These are phyloP conservation scores for Suhomyces sp. DNA, from an alignment of 805 yeast genomes.

Conservation along the genomic window DNA sequence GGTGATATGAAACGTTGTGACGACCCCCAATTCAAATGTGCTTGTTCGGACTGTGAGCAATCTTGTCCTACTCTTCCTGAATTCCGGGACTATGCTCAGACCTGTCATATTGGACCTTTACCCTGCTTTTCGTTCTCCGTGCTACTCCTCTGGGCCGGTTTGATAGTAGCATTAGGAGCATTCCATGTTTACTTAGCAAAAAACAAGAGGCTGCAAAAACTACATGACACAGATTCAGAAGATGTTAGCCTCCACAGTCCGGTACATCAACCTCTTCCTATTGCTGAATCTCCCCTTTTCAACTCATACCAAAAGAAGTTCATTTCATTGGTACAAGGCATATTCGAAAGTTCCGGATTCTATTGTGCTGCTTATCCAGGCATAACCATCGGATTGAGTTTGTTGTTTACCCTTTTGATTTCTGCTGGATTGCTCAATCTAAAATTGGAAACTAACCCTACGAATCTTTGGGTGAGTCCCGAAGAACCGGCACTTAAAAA, in stretches of 20 bases:
- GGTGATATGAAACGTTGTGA: slow-evolving; percentile 52
- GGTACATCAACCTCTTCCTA: too few relatives aligned
- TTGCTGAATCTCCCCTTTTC: too few relatives aligned
- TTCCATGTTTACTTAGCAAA: slow-evolving; percentile 31
- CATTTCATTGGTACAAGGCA: slow-evolving; percentile 17
- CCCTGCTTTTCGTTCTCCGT: slow-evolving; percentile 76
- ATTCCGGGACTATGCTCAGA: slow-evolving; percentile 32
- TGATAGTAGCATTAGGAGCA: slow-evolving; percentile 43
- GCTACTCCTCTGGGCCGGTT: slow-evolving; percentile 45
- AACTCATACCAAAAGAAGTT: too few relatives aligned
- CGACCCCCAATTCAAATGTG: slow-evolving; percentile 68
- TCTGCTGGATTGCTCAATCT: slow-evolving; percentile 7
- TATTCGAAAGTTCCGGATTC: slow-evolving; percentile 52
- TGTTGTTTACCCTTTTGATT: slow-evolving; percentile 41
- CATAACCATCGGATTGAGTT: slow-evolving; percentile 20
- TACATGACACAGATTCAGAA: too few relatives aligned
- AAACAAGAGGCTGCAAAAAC: slow-evolving; percentile 1
- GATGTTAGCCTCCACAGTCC: too few relatives aligned
- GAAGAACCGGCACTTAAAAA: slow-evolving; percentile 66
- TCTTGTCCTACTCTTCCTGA: slow-evolving; percentile 72
- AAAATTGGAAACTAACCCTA: slow-evolving; percentile 74
- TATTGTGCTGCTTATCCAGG: slow-evolving; percentile 64
- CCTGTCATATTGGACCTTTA: slow-evolving; percentile 58
- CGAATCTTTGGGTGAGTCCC: slow-evolving; percentile 87
- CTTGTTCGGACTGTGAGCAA: slow-evolving; percentile 85